Conservation (phyloP, 805 yeast species). For the Candida andamanensis region DNA sequence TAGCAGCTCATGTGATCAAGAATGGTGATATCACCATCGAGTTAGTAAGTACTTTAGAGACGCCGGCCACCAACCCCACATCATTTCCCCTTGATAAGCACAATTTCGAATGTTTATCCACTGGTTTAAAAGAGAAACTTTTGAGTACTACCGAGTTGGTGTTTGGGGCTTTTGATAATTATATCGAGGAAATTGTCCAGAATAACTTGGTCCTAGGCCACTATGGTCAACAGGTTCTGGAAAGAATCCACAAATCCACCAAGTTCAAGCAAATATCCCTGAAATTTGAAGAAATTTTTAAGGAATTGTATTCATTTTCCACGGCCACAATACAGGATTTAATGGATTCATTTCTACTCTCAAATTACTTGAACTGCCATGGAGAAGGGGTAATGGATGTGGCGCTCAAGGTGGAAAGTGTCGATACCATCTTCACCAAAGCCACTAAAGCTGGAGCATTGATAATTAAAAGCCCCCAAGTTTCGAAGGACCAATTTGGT, state of each 20-base stretch:
- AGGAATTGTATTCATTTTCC: constrained; percentile 1
- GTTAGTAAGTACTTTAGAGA: constrained; percentile 36
- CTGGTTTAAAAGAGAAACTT: not conserved
- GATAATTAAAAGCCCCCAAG: constrained; percentile 21
- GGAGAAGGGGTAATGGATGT: constrained; percentile 83
- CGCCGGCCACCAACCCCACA: constrained; percentile 11
- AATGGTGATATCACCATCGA: constrained; percentile 53
- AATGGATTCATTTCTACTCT: constrained; percentile 5
- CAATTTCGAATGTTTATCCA: constrained; percentile 2
- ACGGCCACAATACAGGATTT: constrained; percentile 3
- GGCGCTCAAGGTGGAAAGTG: constrained; percentile 56
- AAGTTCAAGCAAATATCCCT: constrained; percentile 6
- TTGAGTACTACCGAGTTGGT: not conserved
- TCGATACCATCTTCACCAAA: constrained; percentile 35
- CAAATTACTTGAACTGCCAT: constrained; percentile 38
- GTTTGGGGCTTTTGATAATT: not conserved
- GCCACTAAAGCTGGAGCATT: constrained; percentile 55
- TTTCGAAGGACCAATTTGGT: constrained; percentile 45
- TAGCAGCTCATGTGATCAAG: constrained; percentile 55
- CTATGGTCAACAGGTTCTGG: not conserved
- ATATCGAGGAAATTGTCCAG: not conserved
- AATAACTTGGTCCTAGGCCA: not conserved
- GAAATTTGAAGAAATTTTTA: not conserved
- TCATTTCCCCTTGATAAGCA: constrained; percentile 1
- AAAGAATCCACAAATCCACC: constrained; percentile 6